A percentile compares a stretch with the other conserved stretches of the same genome.
phyloP scores from a whole-genome alignment of 495 filamentous ascomycete species.

The Aspergillus baeticus region DNA sequence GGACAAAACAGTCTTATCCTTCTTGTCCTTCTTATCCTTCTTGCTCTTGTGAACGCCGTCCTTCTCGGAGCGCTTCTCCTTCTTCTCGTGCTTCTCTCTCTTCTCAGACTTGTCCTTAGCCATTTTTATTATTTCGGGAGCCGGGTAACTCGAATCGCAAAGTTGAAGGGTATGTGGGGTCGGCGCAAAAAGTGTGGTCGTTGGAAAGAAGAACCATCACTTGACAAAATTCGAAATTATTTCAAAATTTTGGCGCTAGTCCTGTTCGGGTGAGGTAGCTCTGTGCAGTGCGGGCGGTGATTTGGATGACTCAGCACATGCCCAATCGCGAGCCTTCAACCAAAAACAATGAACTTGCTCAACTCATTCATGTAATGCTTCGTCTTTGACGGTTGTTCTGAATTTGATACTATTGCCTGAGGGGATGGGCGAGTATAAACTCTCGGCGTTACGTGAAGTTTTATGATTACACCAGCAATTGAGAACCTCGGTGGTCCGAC shows the following conservation, averaged over 20 bases:
- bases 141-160: slow-evolving; percentile 16
- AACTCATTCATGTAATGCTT: not conserved
- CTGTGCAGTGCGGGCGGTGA: slow-evolving; percentile 14
- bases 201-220: slow-evolving; percentile 26
- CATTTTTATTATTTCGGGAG: slow-evolving; percentile 37
- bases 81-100: slow-evolving; percentile 77
- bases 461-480: not conserved
- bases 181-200: slow-evolving; percentile 23
- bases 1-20: slow-evolving; percentile 59
- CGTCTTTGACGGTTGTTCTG: not conserved
- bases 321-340: slow-evolving; percentile 14
- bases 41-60: slow-evolving; percentile 71
- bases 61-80: slow-evolving; percentile 74
- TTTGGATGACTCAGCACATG: slow-evolving; percentile 34
- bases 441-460: not conserved
- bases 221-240: slow-evolving; percentile 41
- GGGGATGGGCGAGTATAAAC: no score
- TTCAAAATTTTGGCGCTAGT: slow-evolving; percentile 46
- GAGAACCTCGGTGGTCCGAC: not conserved
- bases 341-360: slow-evolving; percentile 15
- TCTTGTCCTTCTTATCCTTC: slow-evolving; percentile 69
- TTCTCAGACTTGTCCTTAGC: slow-evolving; percentile 59
- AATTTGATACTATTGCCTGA: no score
- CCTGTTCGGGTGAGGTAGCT: slow-evolving; percentile 24
- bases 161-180: slow-evolving; percentile 17